A percentile compares a stretch with the other conserved stretches of the same genome.
Evolutionary conservation across 2,329 filamentous ascomycete species (phyloP).

Genomic region (Coniochaeta sp.): DNA sequence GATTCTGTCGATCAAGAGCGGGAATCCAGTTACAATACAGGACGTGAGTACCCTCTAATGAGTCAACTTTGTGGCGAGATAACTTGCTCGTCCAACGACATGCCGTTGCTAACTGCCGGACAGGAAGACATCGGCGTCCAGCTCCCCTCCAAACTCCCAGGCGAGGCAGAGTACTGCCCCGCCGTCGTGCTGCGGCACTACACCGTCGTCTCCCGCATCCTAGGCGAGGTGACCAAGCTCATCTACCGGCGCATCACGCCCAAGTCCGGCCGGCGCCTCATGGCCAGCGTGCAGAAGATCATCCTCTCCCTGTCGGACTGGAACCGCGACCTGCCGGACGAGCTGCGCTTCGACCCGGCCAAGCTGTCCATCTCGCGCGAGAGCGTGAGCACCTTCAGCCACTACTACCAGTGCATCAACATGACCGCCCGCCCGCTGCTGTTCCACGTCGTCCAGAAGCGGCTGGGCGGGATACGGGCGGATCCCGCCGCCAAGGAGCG

Average conservation of each 20-base stretch:
- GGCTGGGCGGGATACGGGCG: conserved; percentile 25
- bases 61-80: neutral
- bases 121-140: conserved; percentile 38
- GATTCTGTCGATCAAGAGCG: conserved; percentile 44
- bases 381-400: conserved; percentile 41
- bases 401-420: conserved; percentile 51
- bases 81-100: too few relatives aligned
- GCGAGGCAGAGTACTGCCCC: conserved; percentile 32
- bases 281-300: conserved; percentile 42
- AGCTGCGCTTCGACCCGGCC: conserved; percentile 39
- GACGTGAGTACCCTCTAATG: conserved; percentile 19
- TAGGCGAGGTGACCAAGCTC: conserved; percentile 36
- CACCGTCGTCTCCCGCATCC: conserved; percentile 42
- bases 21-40: conserved; percentile 45
- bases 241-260: conserved; percentile 37
- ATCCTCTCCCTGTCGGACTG: conserved; percentile 39
- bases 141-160: conserved; percentile 24
- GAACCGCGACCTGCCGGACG: conserved; percentile 37
- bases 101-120: neutral
- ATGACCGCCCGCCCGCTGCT: conserved; percentile 47
- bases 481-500: conserved; percentile 22
- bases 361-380: conserved; percentile 38
- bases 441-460: conserved; percentile 43
- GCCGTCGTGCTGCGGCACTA: conserved; percentile 42
- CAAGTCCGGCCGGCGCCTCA: conserved; percentile 36